Evolutionary conservation across 1,139 yeast genomes (phyloP), one percentile per base, ranked within the genome.

Genomic region (Kodamaea alishanica): DNA sequence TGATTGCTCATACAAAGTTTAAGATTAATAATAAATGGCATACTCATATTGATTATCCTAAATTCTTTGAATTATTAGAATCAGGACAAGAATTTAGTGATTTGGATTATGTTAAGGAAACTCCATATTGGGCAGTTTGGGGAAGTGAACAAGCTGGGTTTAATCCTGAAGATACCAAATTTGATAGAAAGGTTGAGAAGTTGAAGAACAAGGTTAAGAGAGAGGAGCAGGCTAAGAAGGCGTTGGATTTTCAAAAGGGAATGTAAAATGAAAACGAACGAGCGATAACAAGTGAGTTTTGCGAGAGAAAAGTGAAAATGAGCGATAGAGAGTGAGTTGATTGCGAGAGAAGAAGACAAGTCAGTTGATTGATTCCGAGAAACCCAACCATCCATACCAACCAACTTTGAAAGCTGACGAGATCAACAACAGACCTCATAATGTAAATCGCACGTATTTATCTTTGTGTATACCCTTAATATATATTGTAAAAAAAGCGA

Each of bases 51-150:
- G 85, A 89, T 60, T 90, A 89, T 59, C 75, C 80, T 7, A 78
- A 69, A 47, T 89, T 85, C 60, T 90, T 89, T 55, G 75, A 81
- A 50, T 65, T 89, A 40, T 69, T 87, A 41, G 78, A 77, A 47
- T 66, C 77, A 29, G 88, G 87, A 1, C 60, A 70, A 41, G 75
- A 74, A 9, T 89, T 89, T 58, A 79, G 75, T 11, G 94, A 88
- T 42, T 65, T 86, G 73, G 97, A 89, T 53, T 89, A 89, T 57
- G 70, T 83, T 24, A 72, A 80, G 12, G 83, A 82, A 48, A 88
- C 97, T 1, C 96, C 96, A 0, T 79, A 73, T 31, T 89, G 96
- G 96, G 96, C 97, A 0, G 73, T 81, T 40, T 89, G 88, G 77
- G 97, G 96, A 1, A 79, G 92, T 22, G 75, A 75, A 8, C 79